Base-by-base conservation (phyloP, 108 stramenopile genomes). In the Fragilariopsis cylindrus region DNA sequence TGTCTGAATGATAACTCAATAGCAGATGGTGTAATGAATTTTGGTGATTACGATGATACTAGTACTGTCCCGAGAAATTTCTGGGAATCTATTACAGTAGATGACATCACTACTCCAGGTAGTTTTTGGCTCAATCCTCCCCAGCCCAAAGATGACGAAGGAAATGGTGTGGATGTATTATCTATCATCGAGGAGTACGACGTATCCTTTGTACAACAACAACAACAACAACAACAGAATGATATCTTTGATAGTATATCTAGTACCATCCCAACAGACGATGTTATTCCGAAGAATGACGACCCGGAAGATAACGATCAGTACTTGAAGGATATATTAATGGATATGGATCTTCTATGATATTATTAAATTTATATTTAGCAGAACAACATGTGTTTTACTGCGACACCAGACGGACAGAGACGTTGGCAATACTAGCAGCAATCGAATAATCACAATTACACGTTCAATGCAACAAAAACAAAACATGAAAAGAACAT, bases 71-170 rank as follows among this genome's bases (percentile, higher is more conserved):
- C 52, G 50, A 80, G 71, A 21, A 57, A 81, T 52, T 75, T 82
- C 74, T 77, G 55, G 81, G 79, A 57, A 46, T 81, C 18, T 48
- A 86, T 73, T 53, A 88, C 7, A 56, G 76, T 93, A 55, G 90
- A 93, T 76, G 88, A 90, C 56, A 85, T 93, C 69, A 80, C 88
- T 19, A 93, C 88, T 11, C 92, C 92, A 5, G 92, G 92, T 53
- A 84, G 84, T 65, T 93, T 85, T 75, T 93, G 92, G 92, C 69
- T 93, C 50, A 93, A 93, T 83, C 88, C 90, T 49, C 88, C 89
- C 4, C 64, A 68, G 58, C 84, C 87, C 43, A 64, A 76, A 70
- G 92, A 93, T 71, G 90, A 89, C 66, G 74, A 79, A 11, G 85
- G 88, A 2, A 89, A 93, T 73, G 41, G 43, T 30, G 87, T 93